Percentiles rank a stretch among this genome's conserved stretches.
phyloP scores from a whole-genome alignment of 1,284 basidiomycete genomes.

The Earliella scabrosa region DNA sequence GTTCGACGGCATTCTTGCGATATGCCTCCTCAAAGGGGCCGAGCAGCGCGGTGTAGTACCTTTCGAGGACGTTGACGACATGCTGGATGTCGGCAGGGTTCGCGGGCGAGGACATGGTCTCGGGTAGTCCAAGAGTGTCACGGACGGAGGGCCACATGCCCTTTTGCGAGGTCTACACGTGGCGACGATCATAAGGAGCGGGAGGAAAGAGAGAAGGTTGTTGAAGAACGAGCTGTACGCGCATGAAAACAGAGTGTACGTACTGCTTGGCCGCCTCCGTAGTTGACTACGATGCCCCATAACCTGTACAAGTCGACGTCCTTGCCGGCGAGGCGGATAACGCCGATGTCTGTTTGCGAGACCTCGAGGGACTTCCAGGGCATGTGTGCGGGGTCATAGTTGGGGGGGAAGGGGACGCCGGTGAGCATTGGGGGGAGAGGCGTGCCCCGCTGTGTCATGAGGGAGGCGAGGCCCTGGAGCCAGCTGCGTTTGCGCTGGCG shows the following conservation, averaged over 20 bases:
- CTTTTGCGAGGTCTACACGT: constrained; percentile 36
- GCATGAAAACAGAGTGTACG: constrained; percentile 23
- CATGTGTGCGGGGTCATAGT: constrained; percentile 63
- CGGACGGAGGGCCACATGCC: constrained; percentile 56
- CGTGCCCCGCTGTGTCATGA: constrained; percentile 55
- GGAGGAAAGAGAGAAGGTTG: background rate
- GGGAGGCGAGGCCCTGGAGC: constrained; percentile 55
- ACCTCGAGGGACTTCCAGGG: constrained; percentile 68
- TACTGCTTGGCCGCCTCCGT: constrained; percentile 65
- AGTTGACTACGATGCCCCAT: constrained; percentile 59
- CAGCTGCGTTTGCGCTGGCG: constrained; percentile 63
- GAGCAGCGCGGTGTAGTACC: constrained; percentile 64
- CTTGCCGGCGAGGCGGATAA: constrained; percentile 72
- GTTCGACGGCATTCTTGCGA: constrained; percentile 59
- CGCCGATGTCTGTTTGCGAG: constrained; percentile 56
- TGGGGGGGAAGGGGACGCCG: constrained; percentile 52
- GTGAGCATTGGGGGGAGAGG: constrained; percentile 73
- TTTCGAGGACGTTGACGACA: constrained; percentile 52
- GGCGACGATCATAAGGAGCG: too few species aligned
- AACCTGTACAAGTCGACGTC: constrained; percentile 79
- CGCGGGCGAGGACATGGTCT: constrained; percentile 50
- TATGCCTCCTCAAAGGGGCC: constrained; percentile 72
- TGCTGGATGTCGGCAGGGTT: constrained; percentile 48
- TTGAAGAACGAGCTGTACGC: background rate
- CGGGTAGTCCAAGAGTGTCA: constrained; percentile 65